These are phyloP conservation scores for Hyphodiscus hymeniophilus DNA, from an alignment of 495 filamentous ascomycete species.

Conservation along the genomic window DNA sequence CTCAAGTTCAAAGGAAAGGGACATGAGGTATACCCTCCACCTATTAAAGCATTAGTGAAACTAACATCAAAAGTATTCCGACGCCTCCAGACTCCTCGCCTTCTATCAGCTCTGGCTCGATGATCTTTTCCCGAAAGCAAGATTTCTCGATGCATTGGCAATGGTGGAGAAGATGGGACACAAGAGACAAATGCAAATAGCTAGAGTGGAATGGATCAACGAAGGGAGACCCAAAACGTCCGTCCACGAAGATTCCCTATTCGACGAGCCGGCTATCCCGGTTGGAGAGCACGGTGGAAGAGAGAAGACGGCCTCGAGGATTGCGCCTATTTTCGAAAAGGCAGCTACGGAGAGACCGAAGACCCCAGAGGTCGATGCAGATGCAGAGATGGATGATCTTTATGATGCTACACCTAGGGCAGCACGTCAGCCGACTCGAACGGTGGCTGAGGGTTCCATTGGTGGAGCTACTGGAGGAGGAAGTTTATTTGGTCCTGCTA, in stretches of 20 bases:
- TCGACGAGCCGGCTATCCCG: constrained; percentile 21
- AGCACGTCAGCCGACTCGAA: background rate
- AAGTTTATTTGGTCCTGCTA: constrained; percentile 16
- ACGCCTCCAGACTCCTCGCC: constrained; percentile 71
- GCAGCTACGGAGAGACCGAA: constrained; percentile 13
- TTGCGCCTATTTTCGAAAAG: constrained; percentile 42
- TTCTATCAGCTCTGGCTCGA: constrained; percentile 98
- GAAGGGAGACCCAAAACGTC: constrained; percentile 51
- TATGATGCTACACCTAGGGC: constrained; percentile 22
- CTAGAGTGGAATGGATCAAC: constrained; percentile 80
- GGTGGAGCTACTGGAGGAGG: constrained; percentile 4
- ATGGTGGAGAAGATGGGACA: constrained; percentile 96
- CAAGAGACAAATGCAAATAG: constrained; percentile 65
- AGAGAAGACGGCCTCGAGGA: constrained; percentile 25
- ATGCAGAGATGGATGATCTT: constrained; percentile 19
- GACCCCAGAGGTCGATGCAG: constrained; percentile 11
- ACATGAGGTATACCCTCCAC: constrained; percentile 60
- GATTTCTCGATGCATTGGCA: constrained; percentile 79
- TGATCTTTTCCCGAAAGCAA: constrained; percentile 88
- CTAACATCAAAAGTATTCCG: constrained; percentile 84
- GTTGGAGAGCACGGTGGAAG: constrained; percentile 22
- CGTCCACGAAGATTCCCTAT: constrained; percentile 40
- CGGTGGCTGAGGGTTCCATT: constrained; percentile 12
- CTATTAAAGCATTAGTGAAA: constrained; percentile 30
- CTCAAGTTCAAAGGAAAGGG: constrained; percentile 88